Percentiles rank a stretch among this genome's conserved stretches.
phyloP scores from a whole-genome alignment of 2,329 filamentous ascomycete species.

The Ophiognomonia clavigignenti-juglandacearum region DNA sequence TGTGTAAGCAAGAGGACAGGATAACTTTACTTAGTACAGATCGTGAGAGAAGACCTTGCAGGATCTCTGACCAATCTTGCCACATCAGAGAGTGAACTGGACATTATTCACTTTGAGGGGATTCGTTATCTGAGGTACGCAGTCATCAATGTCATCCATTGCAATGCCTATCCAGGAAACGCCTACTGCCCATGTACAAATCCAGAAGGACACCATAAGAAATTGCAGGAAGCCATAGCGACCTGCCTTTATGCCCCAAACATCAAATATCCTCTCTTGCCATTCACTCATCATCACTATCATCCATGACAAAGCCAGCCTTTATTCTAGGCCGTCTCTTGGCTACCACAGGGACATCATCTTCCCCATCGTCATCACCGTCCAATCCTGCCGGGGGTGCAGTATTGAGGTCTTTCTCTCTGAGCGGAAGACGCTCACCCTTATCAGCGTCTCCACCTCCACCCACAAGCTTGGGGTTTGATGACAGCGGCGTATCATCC shows the following conservation, averaged over 20 bases:
- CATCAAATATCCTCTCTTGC: not conserved
- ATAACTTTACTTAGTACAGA: no score
- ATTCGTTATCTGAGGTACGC: no score
- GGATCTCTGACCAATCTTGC: no score
- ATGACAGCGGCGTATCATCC: conserved; percentile 19
- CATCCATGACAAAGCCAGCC: conserved; percentile 12
- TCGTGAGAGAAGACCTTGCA: no score
- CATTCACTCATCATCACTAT: conserved; percentile 15
- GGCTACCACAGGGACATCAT: conserved; percentile 4
- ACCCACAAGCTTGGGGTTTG: conserved; percentile 3
- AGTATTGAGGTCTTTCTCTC: conserved; percentile 4
- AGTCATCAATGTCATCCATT: conserved; percentile 9
- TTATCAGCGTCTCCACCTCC: not conserved
- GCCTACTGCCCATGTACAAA: not conserved
- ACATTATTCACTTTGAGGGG: no score
- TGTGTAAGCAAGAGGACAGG: no score
- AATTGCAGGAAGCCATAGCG: not conserved
- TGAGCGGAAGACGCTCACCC: conserved; percentile 1
- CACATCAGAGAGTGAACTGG: no score
- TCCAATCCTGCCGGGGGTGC: not conserved
- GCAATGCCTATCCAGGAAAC: conserved; percentile 15
- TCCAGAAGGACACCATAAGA: no score
- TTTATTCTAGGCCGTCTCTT: conserved; percentile 11
- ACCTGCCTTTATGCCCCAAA: not conserved
- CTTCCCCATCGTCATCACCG: conserved; percentile 6